Evolutionary conservation across 2,329 filamentous ascomycete genomes (phyloP), one percentile per base, ranked within the genome.

Genomic region (Aspergillus carbonarius): DNA sequence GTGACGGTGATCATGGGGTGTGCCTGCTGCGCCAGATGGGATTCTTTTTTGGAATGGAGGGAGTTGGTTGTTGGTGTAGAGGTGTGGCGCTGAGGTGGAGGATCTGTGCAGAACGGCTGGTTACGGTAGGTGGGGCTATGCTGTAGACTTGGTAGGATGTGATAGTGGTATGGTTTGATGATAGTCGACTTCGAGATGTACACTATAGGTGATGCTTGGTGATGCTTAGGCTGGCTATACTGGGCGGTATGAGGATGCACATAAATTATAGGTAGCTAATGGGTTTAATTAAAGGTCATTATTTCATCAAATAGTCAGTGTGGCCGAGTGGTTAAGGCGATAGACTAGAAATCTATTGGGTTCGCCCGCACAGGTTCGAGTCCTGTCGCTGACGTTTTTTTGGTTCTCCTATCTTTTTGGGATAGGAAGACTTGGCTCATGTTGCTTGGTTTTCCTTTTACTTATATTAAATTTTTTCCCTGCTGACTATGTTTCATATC

Each of bases 341-440:
- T 42, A 42, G 39, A 42, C 39, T 42, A 42, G 39, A 42, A 42
- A 37, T 37, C 34, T 37, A 37, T 37, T 37, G 34, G 54, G 58
- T 60, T 60, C 58, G 58, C 58, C 54, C 55, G 59, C 59, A 60
- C 59, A 60, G 59, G 59, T 60, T 60, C 59, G 59, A 60, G 59
- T 60, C 59, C 59, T 60, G 59, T 60, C 59, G 59, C 59, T 60
- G 59, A 60, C 59, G 59, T 50, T 83, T 85, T 44, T 50, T 54
- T 37, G 34, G 10, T 10, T 23, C 20, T 42, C 39, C 15, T 10
- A 5, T 23, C 10, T 9, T 3, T 32, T 32, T 32, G 30, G 10
- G 9, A 10, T 2, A 10, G 30, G 30, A 10, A 10, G 25, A 27
- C 7, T 32, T 10, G 30, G 30, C 8, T 13, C 1, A 13, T 42